Conservation (phyloP, 371 early-diverging fungal genomes). For the Lichtheimia corymbifera region DNA sequence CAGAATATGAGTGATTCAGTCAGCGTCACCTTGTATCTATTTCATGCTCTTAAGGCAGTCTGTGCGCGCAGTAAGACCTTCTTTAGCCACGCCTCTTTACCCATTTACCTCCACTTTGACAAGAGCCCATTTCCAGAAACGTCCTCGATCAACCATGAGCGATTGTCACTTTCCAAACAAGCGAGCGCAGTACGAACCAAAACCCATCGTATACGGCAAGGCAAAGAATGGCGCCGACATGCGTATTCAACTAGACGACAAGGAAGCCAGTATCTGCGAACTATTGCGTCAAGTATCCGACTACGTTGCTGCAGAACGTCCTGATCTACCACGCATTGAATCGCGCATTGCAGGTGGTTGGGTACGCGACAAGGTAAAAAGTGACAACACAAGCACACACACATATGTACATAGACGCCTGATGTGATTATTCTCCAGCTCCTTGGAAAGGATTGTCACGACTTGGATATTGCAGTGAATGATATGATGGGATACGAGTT, state of each 20-base stretch:
- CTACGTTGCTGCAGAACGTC: slow-evolving; percentile 48
- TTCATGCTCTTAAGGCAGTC: slow-evolving; percentile 1
- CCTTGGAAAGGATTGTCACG: slow-evolving; percentile 86
- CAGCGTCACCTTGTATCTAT: not conserved
- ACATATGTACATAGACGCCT: not conserved
- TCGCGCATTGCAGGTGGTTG: slow-evolving; percentile 98
- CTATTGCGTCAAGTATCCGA: slow-evolving; percentile 61
- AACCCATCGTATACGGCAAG: slow-evolving; percentile 25
- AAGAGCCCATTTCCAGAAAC: not conserved
- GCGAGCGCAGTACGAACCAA: not conserved
- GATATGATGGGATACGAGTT: slow-evolving; percentile 95
- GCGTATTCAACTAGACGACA: slow-evolving; percentile 50
- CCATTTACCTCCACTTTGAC: not conserved
- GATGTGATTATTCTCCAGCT: slow-evolving; percentile 53
- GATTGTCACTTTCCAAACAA: not conserved
- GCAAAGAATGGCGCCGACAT: slow-evolving; percentile 38
- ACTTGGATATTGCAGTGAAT: slow-evolving; percentile 97
- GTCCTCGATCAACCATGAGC: not conserved
- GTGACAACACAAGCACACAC: not conserved
- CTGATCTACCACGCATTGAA: slow-evolving; percentile 59
- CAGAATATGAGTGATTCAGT: too few relatives aligned
- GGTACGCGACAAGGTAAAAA: slow-evolving; percentile 95
- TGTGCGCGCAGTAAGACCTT: not conserved
- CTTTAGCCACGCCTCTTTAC: not conserved
- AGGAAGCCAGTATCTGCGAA: slow-evolving; percentile 64